phyloP scores from a whole-genome alignment of 2,329 filamentous ascomycete genomes.

The Daldinia sp. region DNA sequence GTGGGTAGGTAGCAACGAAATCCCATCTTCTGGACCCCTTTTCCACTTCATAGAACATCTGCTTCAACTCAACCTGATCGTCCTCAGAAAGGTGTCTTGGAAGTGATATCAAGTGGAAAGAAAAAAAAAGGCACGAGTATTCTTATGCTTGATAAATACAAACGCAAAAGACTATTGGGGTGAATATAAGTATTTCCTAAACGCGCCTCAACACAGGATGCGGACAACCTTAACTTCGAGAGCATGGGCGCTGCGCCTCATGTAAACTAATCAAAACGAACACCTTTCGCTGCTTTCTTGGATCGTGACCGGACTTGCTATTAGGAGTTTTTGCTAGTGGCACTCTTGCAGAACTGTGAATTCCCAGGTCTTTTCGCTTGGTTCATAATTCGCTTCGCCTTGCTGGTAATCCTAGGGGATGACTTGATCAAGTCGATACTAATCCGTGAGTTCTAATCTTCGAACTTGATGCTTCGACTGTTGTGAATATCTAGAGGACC shows the following conservation, averaged over 20 bases:
- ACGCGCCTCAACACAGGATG: neutral
- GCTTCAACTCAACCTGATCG: neutral
- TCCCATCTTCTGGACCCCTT: neutral
- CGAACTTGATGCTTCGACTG: constrained; percentile 93
- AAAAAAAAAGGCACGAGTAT: constrained; percentile 4
- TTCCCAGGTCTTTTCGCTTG: neutral
- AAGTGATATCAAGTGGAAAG: constrained; percentile 23
- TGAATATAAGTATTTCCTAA: neutral
- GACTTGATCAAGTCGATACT: neutral
- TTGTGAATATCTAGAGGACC: constrained; percentile 86
- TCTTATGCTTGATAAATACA: constrained; percentile 1
- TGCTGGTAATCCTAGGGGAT: neutral
- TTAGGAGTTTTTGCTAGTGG: neutral
- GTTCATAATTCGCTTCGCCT: constrained; percentile 4
- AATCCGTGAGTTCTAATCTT: constrained; percentile 71
- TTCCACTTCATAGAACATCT: neutral
- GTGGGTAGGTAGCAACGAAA: neutral
- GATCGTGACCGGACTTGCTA: neutral
- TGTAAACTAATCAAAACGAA: constrained; percentile 17
- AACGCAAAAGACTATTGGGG: neutral
- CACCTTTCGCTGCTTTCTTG: constrained; percentile 16
- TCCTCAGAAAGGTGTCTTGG: neutral
- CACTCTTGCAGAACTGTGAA: neutral
- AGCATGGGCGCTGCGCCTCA: neutral
- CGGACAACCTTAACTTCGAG: neutral